Conservation (phyloP, 257 asterid genomes). For the Nicotiana benthamiana region DNA sequence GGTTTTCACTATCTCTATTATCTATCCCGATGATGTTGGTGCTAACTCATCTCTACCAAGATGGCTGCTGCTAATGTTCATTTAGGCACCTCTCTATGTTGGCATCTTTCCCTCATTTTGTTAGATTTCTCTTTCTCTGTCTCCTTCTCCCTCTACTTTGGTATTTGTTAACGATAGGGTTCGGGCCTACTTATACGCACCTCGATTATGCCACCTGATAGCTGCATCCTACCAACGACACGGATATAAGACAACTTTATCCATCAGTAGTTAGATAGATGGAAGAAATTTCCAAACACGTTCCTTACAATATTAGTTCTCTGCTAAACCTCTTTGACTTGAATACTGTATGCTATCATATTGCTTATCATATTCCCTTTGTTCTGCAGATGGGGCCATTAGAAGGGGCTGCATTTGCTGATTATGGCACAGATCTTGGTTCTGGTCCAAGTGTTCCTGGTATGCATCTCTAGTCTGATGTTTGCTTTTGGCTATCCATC, state of each 20-base stretch:
- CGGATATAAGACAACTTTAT: not conserved
- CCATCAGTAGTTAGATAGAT: not conserved
- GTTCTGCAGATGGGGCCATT: conserved; percentile 68
- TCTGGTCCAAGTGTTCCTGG: conserved; percentile 86
- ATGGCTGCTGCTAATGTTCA: not conserved
- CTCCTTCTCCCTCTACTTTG: not conserved
- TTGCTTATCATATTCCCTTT: conserved; percentile 1
- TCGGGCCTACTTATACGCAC: not conserved
- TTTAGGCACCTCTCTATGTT: not conserved
- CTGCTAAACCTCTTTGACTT: not conserved
- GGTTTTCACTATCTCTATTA: not conserved
- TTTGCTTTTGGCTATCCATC: not conserved
- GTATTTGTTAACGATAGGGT: not conserved
- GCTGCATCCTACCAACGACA: not conserved
- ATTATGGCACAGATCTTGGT: conserved; percentile 95
- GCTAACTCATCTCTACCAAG: not conserved
- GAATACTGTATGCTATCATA: not conserved
- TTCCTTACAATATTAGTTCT: not conserved
- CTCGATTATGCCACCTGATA: not conserved
- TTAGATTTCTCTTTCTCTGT: not conserved
- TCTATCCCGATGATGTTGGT: not conserved
- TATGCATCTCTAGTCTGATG: conserved; percentile 10
- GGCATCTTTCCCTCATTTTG: not conserved
- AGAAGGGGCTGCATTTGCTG: conserved; percentile 84
- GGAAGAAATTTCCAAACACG: not conserved